Evolutionary conservation across 1,284 basidiomycete species (phyloP).

Genomic region (Omphalotus olearius): DNA sequence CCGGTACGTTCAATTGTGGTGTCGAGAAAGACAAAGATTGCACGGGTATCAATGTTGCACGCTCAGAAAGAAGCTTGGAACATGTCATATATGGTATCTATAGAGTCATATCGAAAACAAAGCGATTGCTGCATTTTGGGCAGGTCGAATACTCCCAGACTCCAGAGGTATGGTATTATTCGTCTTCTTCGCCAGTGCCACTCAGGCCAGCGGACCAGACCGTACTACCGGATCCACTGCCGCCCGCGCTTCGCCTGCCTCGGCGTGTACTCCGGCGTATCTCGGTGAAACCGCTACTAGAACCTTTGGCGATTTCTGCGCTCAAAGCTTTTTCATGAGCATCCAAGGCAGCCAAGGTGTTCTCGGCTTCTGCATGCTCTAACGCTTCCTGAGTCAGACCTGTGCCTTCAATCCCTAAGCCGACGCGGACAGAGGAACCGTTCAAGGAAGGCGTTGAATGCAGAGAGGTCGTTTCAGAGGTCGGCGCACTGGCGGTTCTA

Average conservation of each 20-base stretch:
- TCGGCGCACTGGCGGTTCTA: slow-evolving; percentile 34
- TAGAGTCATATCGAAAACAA: too few relatives aligned
- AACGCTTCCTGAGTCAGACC: slow-evolving; percentile 70
- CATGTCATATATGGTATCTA: too few relatives aligned
- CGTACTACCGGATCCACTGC: slow-evolving; percentile 56
- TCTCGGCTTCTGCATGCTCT: slow-evolving; percentile 72
- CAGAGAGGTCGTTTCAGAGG: slow-evolving; percentile 43
- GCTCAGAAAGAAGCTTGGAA: too few relatives aligned
- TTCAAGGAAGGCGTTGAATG: slow-evolving; percentile 38
- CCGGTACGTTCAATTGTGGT: neutral
- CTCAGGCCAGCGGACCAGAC: slow-evolving; percentile 83
- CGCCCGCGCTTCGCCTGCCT: slow-evolving; percentile 47
- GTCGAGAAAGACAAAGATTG: neutral
- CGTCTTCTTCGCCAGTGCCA: slow-evolving; percentile 45
- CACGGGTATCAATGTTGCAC: neutral
- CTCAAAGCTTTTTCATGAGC: slow-evolving; percentile 69
- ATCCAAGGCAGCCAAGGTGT: slow-evolving; percentile 66
- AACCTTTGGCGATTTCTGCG: slow-evolving; percentile 72
- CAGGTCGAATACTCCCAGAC: too few relatives aligned
- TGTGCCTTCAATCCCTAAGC: slow-evolving; percentile 34
- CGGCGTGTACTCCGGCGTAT: slow-evolving; percentile 55
- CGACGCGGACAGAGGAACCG: slow-evolving; percentile 26
- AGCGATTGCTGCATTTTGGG: neutral
- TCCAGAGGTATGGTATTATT: too few relatives aligned
- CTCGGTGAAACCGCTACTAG: slow-evolving; percentile 73